Conservation (phyloP, 805 yeast species). For the Ogataea neopini region DNA sequence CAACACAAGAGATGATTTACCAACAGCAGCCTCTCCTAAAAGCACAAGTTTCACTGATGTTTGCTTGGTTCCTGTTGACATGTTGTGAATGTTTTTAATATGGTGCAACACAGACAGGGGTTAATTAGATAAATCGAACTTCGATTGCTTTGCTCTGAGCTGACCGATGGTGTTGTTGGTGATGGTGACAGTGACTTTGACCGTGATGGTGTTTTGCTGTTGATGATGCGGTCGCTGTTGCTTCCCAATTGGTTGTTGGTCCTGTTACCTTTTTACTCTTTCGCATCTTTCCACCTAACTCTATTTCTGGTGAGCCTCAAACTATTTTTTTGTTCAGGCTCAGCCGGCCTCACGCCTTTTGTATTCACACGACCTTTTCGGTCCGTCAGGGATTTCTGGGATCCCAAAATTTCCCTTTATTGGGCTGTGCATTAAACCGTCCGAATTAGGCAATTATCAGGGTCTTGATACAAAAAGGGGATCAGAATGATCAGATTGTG, state of each 20-base stretch:
- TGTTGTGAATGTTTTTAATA: conserved; percentile 7
- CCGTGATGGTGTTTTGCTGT: too few relatives aligned
- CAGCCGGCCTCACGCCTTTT: conserved; percentile 4
- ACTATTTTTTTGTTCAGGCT: conserved; percentile 1
- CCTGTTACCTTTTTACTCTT: not conserved
- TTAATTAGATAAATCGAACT: not conserved
- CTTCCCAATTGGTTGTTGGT: not conserved
- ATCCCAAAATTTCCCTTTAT: too few relatives aligned
- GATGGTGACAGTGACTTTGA: too few relatives aligned
- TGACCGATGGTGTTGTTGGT: not conserved
- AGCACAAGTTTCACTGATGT: conserved; percentile 87
- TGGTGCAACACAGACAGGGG: not conserved
- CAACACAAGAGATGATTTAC: conserved; percentile 88
- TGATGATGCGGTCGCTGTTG: not conserved
- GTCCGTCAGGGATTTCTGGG: not conserved
- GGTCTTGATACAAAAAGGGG: conserved; percentile 8
- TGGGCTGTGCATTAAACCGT: conserved; percentile 16
- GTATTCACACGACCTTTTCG: conserved; percentile 2
- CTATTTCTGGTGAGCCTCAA: not conserved
- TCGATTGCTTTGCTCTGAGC: not conserved
- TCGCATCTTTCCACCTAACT: conserved; percentile 2
- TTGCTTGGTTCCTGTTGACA: conserved; percentile 36
- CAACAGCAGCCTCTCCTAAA: conserved; percentile 97
- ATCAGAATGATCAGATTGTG: not conserved
- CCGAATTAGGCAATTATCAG: conserved; percentile 13